Conservation (phyloP, 2,329 filamentous ascomycete genomes). For the Neurospora sp. region DNA sequence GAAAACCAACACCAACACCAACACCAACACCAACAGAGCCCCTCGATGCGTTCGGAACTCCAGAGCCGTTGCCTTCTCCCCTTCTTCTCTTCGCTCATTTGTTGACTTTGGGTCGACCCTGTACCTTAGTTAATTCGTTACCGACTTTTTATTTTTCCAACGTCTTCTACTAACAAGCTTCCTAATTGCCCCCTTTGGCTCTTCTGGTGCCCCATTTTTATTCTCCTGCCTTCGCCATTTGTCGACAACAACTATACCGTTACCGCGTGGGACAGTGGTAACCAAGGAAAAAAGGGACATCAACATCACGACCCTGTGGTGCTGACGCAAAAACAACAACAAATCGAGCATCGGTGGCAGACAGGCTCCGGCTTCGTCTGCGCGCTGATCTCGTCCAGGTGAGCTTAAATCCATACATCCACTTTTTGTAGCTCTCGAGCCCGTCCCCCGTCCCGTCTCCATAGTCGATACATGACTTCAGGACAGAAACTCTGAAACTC, state of each 20-base stretch:
- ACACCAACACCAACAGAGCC: neutral
- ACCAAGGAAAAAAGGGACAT: neutral
- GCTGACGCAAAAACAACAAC: conserved; percentile 8
- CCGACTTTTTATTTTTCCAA: conserved; percentile 11
- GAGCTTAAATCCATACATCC: conserved; percentile 22
- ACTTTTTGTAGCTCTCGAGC: neutral
- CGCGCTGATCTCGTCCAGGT: conserved; percentile 47
- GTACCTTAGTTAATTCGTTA: conserved; percentile 10
- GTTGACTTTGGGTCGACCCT: neutral
- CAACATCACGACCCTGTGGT: neutral
- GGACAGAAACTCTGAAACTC: neutral
- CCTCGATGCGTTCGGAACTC: conserved; percentile 13
- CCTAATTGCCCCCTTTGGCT: neutral
- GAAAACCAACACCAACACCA: neutral
- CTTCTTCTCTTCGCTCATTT: conserved; percentile 16
- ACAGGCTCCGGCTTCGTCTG: conserved; percentile 48
- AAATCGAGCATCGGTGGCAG: conserved; percentile 47
- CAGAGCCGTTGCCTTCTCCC: conserved; percentile 8
- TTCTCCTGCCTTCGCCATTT: neutral
- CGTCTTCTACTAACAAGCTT: neutral
- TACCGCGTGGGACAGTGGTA: neutral
- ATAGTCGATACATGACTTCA: neutral
- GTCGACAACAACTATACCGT: neutral
- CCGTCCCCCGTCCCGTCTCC: neutral
- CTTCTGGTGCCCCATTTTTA: neutral